Conservation (phyloP, 257 asterid species). For the Nicotiana undulata region DNA sequence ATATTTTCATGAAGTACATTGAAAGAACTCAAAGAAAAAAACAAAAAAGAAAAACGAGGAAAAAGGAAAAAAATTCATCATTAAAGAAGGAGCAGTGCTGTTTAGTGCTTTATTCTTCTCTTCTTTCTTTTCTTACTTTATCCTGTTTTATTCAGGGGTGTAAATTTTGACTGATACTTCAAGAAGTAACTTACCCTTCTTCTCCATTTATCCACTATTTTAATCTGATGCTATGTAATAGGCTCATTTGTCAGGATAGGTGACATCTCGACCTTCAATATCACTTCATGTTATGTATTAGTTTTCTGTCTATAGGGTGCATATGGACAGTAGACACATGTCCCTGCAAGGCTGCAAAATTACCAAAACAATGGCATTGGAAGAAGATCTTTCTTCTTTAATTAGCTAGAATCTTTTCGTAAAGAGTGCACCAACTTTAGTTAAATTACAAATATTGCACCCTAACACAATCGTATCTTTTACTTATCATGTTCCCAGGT, state of each 20-base stretch:
- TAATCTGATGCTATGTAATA: not conserved
- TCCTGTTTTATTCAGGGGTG: not conserved
- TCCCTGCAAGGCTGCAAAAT: not conserved
- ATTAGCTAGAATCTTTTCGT: not conserved
- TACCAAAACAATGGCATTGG: not conserved
- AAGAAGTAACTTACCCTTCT: not conserved
- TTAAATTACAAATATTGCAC: not conserved
- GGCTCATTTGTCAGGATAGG: not conserved
- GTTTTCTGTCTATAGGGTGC: not conserved
- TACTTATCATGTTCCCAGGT: conserved; percentile 33
- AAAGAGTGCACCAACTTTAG: not conserved
- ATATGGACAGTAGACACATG: not conserved
- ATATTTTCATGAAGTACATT: not conserved
- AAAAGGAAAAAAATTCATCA: not conserved
- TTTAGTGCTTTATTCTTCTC: not conserved
- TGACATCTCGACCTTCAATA: not conserved
- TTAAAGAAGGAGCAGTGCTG: not conserved
- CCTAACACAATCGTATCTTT: not conserved
- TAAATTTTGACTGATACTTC: not conserved
- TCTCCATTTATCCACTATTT: not conserved
- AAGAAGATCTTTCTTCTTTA: not conserved
- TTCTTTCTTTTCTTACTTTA: not conserved
- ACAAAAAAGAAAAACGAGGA: not conserved
- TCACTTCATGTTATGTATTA: not conserved
- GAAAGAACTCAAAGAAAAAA: not conserved